These are phyloP conservation scores for Castanea sativa DNA, from an alignment of 306 rosid genomes.

Conservation along the genomic window DNA sequence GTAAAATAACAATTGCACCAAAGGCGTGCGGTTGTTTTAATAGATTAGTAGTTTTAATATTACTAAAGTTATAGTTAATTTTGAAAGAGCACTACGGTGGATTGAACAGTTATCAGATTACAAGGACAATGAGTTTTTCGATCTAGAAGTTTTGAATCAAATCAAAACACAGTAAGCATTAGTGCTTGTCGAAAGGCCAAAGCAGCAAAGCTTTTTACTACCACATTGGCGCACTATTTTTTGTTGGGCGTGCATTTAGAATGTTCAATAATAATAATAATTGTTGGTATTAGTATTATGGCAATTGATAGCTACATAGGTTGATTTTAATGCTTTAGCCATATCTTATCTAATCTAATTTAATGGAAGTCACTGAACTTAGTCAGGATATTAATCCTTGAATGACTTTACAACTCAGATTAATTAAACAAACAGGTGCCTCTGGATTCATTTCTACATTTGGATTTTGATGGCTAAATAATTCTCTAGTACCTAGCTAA, in stretches of 20 bases:
- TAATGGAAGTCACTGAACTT: too few relatives aligned
- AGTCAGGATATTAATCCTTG: too few relatives aligned
- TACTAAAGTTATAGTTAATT: not conserved
- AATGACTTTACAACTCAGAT: too few relatives aligned
- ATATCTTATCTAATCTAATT: too few relatives aligned
- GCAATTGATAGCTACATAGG: not conserved
- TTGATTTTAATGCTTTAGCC: too few relatives aligned
- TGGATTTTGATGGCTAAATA: too few relatives aligned
- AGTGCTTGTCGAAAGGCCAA: not conserved
- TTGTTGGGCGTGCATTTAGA: not conserved
- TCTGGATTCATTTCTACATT: too few relatives aligned
- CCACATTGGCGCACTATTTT: not conserved
- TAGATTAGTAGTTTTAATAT: not conserved
- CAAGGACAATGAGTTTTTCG: not conserved
- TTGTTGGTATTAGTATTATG: not conserved
- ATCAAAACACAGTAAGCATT: not conserved
- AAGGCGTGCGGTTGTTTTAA: accelerated
- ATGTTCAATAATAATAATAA: not conserved
- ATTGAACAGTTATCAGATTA: not conserved
- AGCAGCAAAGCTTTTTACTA: not conserved
- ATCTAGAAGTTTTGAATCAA: not conserved
- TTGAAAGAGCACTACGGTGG: not conserved
- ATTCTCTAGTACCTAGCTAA: too few relatives aligned
- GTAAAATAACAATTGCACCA: accelerated
- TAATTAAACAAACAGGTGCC: too few relatives aligned